Evolutionary conservation across 345 rosid genomes (phyloP).

Genomic region (Hirschfeldia incana): DNA sequence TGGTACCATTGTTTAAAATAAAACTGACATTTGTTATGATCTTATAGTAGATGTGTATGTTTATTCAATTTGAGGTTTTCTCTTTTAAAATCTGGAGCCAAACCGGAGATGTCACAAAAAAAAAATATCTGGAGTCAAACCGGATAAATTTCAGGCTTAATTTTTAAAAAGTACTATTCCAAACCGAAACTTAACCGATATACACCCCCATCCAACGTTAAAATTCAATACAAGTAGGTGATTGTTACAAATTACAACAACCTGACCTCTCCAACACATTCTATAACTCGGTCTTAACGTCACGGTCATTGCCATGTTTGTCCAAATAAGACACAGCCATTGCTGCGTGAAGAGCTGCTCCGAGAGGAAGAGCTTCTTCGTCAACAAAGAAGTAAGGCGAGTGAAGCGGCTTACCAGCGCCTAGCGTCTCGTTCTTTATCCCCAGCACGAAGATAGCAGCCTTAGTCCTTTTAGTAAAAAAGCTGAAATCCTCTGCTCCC

Average conservation of each 20-base stretch:
- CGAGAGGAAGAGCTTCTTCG: slow-evolving; percentile 63
- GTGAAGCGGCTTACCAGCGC: slow-evolving; percentile 55
- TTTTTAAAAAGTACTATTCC: not conserved
- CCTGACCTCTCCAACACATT: not conserved
- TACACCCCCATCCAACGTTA: not conserved
- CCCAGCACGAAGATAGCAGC: slow-evolving; percentile 59
- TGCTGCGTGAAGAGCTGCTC: slow-evolving; percentile 69
- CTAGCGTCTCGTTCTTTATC: slow-evolving; percentile 52
- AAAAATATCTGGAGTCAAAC: not conserved
- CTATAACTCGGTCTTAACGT: slow-evolving; percentile 31
- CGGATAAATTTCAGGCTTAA: not conserved
- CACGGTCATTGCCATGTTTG: slow-evolving; percentile 29
- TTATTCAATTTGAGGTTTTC: not conserved
- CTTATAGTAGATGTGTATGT: not conserved
- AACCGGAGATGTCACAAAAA: not conserved
- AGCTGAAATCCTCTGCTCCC: slow-evolving; percentile 77
- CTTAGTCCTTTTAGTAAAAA: slow-evolving; percentile 59
- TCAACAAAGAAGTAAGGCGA: slow-evolving; percentile 64
- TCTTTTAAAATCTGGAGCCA: not conserved
- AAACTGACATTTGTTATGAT: too few relatives aligned
- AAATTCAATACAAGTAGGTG: slow-evolving; percentile 6
- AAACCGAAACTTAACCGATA: not conserved
- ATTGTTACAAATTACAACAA: slow-evolving; percentile 2
- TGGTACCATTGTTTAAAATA: not conserved
- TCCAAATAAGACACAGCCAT: slow-evolving; percentile 63